Base-by-base conservation (phyloP, 768 basidiomycete genomes). In the Strobilomyces dryophilus region DNA sequence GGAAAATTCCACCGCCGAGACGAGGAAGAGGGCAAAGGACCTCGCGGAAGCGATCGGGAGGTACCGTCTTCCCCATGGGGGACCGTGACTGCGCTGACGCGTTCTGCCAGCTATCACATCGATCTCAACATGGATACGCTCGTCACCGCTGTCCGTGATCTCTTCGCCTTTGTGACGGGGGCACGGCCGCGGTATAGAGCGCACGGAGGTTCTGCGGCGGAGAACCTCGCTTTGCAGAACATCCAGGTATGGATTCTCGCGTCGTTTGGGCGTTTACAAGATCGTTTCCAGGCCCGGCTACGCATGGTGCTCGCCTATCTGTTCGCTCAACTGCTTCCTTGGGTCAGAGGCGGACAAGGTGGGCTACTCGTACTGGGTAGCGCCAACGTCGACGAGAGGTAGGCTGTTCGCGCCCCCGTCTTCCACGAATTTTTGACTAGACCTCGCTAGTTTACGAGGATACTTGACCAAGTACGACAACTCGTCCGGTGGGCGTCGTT, bases 401-500 rank as follows among this genome's bases (percentile, higher is more conserved):
- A 52, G 27, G 66, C 35, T 36, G 7, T 57, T 42, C 39, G 32
- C 20, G 3, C 24, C 5, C 20, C 36, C 7, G 6, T 36, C 24
- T 21, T 4, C 9, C 20, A 48, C 29, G 18, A 17, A 8, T 18
- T 9, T 35, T 17, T n/a, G 41, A 49, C 47, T 42, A 34, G 20
- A 43, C 4, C 10, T 41, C 42, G 42, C 41, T 47, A 95, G 95
- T 74, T 78, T 98, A 52, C 84, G 97, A 48, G 97, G 97, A 7
- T 99, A 98, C 69, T 74, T 97, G 54, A 99, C 97, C 1, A 98
- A 99, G 73, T 98, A 98, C 66, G 97, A 99, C 67, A 98, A 88
- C 62, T 95, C 91, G 5, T 92, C 90, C 8, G 88, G 89, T 87
- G 57, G 39, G 74, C 60, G 15, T 8, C 41, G 8, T 11, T 36